Evolutionary conservation across 148 eudicot genomes (phyloP).

Genomic region (Pouteria glomerata): DNA sequence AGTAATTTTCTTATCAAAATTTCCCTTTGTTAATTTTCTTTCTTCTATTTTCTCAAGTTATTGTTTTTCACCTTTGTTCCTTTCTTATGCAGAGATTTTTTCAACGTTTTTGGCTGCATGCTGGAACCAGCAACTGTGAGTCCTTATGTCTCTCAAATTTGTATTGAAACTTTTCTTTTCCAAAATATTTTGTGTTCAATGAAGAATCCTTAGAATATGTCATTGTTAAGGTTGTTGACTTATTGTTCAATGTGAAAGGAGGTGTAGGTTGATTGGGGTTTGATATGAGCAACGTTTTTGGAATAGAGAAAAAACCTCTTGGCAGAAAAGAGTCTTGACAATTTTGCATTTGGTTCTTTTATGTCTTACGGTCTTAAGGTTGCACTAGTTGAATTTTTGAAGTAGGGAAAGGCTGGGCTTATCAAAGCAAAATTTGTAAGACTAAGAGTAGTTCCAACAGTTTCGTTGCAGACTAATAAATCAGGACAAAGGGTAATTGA

Average conservation of each 20-base stretch:
- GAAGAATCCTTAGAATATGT: too few relatives aligned
- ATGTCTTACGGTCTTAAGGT: background rate
- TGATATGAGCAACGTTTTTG: background rate
- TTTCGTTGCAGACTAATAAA: too few relatives aligned
- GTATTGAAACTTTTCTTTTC: background rate
- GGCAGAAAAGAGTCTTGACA: background rate
- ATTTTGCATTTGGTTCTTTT: background rate
- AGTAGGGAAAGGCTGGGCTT: too few relatives aligned
- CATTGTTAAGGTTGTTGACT: background rate
- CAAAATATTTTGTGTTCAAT: background rate
- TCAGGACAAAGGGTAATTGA: too few relatives aligned
- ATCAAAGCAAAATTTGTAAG: too few relatives aligned
- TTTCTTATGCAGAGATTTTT: constrained; percentile 49
- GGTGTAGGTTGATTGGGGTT: background rate
- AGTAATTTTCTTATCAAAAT: too few relatives aligned
- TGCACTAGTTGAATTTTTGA: background rate
- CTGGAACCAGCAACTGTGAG: constrained; percentile 87
- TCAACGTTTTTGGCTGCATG: constrained; percentile 69
- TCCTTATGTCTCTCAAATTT: constrained; percentile 1
- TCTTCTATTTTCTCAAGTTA: background rate
- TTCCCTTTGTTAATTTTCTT: background rate
- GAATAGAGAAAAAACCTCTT: background rate
- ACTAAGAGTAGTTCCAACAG: too few relatives aligned
- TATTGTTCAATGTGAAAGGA: background rate
- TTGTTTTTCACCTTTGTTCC: background rate